Base-by-base conservation (phyloP, 1,139 yeast species). In the Pneumocystis wakefieldiae region DNA sequence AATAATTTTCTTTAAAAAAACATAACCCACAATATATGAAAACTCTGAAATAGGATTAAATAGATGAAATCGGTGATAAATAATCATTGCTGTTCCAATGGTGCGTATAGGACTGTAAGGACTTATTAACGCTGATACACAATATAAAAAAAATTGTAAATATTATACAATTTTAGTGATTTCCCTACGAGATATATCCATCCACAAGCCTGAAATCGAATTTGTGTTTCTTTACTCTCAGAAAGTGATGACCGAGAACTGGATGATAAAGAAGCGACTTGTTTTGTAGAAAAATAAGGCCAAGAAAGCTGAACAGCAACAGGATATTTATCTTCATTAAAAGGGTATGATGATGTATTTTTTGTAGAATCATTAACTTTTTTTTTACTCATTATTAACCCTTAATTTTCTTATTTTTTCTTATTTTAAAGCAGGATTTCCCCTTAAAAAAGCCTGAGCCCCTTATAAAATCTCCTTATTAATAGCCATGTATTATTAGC, bases 21-120 rank as follows among this genome's bases (percentile, higher is more conserved):
- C 67, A 77, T 80, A 59, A 71, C 72, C 57, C 76, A 78, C 67
- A 70, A 68, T 62, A n/a, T 64, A 59, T 28, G 64, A 61, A 57
- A 68, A 67, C 24, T 69, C 67, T 19, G 63, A 64, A 10, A 66
- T 55, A 19, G 71, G 57, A 62, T 68, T 67, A 63, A 68, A 66
- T 10, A 87, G 76, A 70, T 81, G 86, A 71, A 79, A 87, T 64
- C 90, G 76, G 69, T 86, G 94, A 71, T 83, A 87, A 68, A 83
- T 83, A 68, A 83, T 81, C 82, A 86, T 83, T 3, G 90, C 78
- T 6, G 86, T 80, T 67, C 83, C 85, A 61, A 86, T 71, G 1
- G 86, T 84, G 63, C 85, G 76, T 36, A 85, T 74, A 0, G 95
- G 95, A 66, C 75, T 61, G 15, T 36, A 48, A 15, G 37, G 19